Conservation (phyloP, 225 moss, liverwort and hornwort species). For the Anthoceros angustus region DNA sequence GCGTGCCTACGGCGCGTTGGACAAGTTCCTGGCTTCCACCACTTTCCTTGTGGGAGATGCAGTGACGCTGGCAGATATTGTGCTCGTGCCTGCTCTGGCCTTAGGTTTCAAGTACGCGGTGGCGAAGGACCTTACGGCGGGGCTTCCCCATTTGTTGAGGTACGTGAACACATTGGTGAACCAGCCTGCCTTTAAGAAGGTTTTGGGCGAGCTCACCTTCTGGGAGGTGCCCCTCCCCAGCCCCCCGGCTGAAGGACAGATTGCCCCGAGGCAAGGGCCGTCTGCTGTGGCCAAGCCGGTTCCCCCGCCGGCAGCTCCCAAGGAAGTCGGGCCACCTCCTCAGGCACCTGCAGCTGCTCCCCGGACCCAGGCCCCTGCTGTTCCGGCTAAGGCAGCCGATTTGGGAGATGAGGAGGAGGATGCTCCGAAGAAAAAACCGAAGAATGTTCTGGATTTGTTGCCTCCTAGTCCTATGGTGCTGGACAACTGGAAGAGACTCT, state of each 20-base stretch:
- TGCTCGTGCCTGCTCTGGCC: slow-evolving; percentile 26
- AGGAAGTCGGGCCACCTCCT: neutral
- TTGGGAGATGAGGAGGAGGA: slow-evolving; percentile 35
- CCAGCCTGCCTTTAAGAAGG: slow-evolving; percentile 60
- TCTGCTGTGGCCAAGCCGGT: neutral
- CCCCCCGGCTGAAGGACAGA: slow-evolving; percentile 5
- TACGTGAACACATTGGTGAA: slow-evolving; percentile 71
- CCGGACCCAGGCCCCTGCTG: slow-evolving; percentile 18
- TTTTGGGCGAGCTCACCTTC: slow-evolving; percentile 41
- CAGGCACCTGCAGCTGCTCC: slow-evolving; percentile 10
- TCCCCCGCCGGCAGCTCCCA: neutral
- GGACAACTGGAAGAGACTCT: slow-evolving; percentile 94
- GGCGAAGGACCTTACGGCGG: slow-evolving; percentile 32
- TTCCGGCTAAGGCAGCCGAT: neutral
- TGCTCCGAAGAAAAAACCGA: slow-evolving; percentile 44
- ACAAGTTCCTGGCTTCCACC: slow-evolving; percentile 20
- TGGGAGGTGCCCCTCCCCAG: slow-evolving; percentile 25
- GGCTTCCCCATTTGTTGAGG: slow-evolving; percentile 56
- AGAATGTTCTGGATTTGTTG: slow-evolving; percentile 59
- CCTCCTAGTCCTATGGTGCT: slow-evolving; percentile 88
- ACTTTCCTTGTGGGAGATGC: slow-evolving; percentile 66
- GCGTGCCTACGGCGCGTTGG: slow-evolving; percentile 26
- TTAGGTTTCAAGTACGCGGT: slow-evolving; percentile 15
- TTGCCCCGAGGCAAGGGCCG: slow-evolving; percentile 7
- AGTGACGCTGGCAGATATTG: slow-evolving; percentile 68